phyloP scores from a whole-genome alignment of 1,284 basidiomycete genomes.

The Trichosporon sp. region DNA sequence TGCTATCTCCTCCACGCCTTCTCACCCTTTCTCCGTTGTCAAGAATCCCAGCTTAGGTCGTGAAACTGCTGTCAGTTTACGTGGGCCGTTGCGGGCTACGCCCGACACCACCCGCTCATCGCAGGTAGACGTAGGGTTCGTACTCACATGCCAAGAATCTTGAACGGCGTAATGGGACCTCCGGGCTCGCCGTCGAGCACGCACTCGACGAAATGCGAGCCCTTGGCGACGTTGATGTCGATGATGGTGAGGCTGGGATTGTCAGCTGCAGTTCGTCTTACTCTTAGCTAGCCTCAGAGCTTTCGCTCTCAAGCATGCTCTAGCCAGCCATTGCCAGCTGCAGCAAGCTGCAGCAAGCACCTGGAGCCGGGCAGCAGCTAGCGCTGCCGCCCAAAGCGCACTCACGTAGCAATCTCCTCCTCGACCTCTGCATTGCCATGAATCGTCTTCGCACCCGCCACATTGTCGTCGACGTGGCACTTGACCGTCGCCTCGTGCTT shows the following conservation, averaged over 20 bases:
- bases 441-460: constrained; percentile 55
- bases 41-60: constrained; percentile 15
- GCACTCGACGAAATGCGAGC: constrained; percentile 82
- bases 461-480: constrained; percentile 60
- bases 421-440: constrained; percentile 52
- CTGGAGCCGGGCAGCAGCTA: too few species aligned
- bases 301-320: too few species aligned
- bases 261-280: constrained; percentile 30
- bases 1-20: too few species aligned
- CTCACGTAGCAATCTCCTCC: constrained; percentile 38
- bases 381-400: not conserved
- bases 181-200: constrained; percentile 75
- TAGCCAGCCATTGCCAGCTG: too few species aligned
- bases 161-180: constrained; percentile 64
- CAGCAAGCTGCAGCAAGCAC: too few species aligned
- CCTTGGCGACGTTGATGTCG: constrained; percentile 70
- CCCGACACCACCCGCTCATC: too few species aligned
- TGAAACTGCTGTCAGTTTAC: constrained; percentile 21
- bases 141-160: constrained; percentile 69
- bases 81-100: too few species aligned
- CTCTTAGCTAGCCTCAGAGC: too few species aligned
- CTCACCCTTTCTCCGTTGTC: too few species aligned
- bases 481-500: constrained; percentile 43
- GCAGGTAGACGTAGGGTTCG: not conserved
- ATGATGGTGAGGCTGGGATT: constrained; percentile 65